A percentile compares a stretch with the other conserved stretches of the same genome.
Conservation (phyloP, 768 basidiomycete species). For the Suillus bovinus region DNA sequence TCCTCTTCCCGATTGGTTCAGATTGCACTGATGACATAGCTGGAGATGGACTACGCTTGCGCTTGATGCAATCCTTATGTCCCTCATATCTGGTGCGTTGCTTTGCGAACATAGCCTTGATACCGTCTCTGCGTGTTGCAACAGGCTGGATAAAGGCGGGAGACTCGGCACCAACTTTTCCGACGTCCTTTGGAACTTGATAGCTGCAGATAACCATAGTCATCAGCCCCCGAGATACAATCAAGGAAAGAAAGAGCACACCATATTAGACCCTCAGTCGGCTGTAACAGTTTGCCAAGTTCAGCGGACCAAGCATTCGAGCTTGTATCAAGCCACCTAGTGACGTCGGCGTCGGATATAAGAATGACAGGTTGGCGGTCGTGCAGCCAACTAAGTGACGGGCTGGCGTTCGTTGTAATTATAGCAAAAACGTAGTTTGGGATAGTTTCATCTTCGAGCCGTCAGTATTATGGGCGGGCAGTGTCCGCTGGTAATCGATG, state of each 20-base stretch:
- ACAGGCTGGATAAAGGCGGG: slow-evolving; percentile 82
- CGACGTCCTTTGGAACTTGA: slow-evolving; percentile 86
- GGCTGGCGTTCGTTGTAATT: slow-evolving; percentile 78
- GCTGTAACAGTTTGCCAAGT: slow-evolving; percentile 59
- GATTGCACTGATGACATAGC: not conserved
- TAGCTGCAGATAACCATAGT: slow-evolving; percentile 53
- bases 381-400: slow-evolving; percentile 82
- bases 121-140: slow-evolving; percentile 79
- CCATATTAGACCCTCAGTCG: slow-evolving; percentile 73
- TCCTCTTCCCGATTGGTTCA: not conserved
- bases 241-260: slow-evolving; percentile 33
- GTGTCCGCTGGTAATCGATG: not conserved
- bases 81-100: slow-evolving; percentile 40
- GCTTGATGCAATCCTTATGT: slow-evolving; percentile 21
- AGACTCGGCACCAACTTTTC: slow-evolving; percentile 86
- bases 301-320: slow-evolving; percentile 62
- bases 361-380: slow-evolving; percentile 88
- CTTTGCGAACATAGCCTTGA: slow-evolving; percentile 77
- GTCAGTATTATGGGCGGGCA: not conserved
- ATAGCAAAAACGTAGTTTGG: slow-evolving; percentile 85
- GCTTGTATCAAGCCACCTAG: slow-evolving; percentile 80
- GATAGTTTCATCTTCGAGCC: slow-evolving; percentile 46
- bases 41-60: slow-evolving; percentile 28
- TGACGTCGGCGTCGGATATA: slow-evolving; percentile 55
- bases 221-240: not conserved